These are phyloP conservation scores for Trichophyton simii DNA, from an alignment of 2,329 filamentous ascomycete species.

Conservation along the genomic window DNA sequence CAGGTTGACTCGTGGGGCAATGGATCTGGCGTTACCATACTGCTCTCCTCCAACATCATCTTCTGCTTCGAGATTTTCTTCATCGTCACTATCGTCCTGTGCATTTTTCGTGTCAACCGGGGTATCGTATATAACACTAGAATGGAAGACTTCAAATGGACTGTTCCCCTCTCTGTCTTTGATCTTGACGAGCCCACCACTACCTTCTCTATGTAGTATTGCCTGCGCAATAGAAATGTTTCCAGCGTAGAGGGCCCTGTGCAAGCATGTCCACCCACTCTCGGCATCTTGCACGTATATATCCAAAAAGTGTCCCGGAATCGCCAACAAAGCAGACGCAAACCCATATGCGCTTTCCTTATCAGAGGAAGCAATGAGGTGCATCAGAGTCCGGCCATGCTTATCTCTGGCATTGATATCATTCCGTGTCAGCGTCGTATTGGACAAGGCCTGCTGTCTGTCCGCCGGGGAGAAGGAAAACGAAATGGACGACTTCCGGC, in stretches of 20 bases:
- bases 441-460: background rate
- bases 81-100: slow-evolving; percentile 35
- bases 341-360: slow-evolving; percentile 59
- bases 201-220: slow-evolving; percentile 64
- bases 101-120: slow-evolving; percentile 42
- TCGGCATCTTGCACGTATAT: slow-evolving; percentile 78
- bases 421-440: slow-evolving; percentile 38
- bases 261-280: slow-evolving; percentile 90
- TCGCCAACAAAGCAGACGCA: slow-evolving; percentile 64
- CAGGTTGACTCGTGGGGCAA: slow-evolving; percentile 30
- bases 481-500: slow-evolving; percentile 26
- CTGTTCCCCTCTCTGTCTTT: slow-evolving; percentile 93
- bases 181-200: slow-evolving; percentile 72
- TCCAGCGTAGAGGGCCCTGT: slow-evolving; percentile 78
- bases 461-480: background rate
- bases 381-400: slow-evolving; percentile 67
- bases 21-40: slow-evolving; percentile 14
- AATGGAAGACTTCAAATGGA: slow-evolving; percentile 83
- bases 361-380: slow-evolving; percentile 69
- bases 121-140: slow-evolving; percentile 52
- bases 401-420: slow-evolving; percentile 80
- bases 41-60: slow-evolving; percentile 38
- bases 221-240: slow-evolving; percentile 76
- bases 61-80: slow-evolving; percentile 30
- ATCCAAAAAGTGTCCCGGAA: slow-evolving; percentile 58